Percentiles rank a stretch among this genome's conserved stretches.
Conservation (phyloP, 352 stramenopile species). For the Globisporangium echinulatum region DNA sequence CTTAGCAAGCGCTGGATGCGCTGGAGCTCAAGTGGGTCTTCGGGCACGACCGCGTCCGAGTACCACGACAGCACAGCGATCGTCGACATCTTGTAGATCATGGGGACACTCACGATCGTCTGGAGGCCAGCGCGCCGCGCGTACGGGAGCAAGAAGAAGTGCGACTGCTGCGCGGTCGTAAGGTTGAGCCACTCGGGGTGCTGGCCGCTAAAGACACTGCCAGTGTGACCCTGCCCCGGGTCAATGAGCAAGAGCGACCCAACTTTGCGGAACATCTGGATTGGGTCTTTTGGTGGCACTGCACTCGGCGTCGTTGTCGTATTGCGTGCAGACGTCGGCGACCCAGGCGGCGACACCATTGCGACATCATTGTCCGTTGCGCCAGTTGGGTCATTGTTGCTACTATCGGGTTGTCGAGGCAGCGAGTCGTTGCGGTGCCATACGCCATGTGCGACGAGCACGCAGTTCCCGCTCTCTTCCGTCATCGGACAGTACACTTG, state of each 20-base stretch:
- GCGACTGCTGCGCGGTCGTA: slow-evolving; percentile 34
- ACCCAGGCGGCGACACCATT: slow-evolving; percentile 16
- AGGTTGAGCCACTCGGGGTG: slow-evolving; percentile 68
- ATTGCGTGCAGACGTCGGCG: slow-evolving; percentile 13
- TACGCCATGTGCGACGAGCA: slow-evolving; percentile 59
- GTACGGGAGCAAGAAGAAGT: slow-evolving; percentile 73
- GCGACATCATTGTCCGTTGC: not conserved
- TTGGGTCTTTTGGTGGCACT: slow-evolving; percentile 31
- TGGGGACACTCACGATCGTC: slow-evolving; percentile 62
- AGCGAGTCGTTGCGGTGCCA: slow-evolving; percentile 53
- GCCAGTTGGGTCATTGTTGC: too few species aligned
- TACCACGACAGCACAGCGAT: slow-evolving; percentile 82
- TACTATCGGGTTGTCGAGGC: not conserved
- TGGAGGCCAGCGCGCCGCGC: slow-evolving; percentile 57
- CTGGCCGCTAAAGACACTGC: slow-evolving; percentile 64
- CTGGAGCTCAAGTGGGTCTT: slow-evolving; percentile 61
- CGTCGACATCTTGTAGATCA: slow-evolving; percentile 81
- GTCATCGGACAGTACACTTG: slow-evolving; percentile 68
- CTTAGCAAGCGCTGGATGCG: slow-evolving; percentile 63
- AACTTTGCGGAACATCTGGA: slow-evolving; percentile 73
- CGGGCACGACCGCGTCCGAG: slow-evolving; percentile 35
- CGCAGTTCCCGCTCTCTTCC: slow-evolving; percentile 49
- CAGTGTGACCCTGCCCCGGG: slow-evolving; percentile 66
- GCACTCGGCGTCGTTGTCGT: slow-evolving; percentile 19
- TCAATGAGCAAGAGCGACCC: slow-evolving; percentile 70